A percentile compares a stretch with the other conserved stretches of the same genome.
Conservation (phyloP, 257 asterid genomes). For the Petunia axillaris region DNA sequence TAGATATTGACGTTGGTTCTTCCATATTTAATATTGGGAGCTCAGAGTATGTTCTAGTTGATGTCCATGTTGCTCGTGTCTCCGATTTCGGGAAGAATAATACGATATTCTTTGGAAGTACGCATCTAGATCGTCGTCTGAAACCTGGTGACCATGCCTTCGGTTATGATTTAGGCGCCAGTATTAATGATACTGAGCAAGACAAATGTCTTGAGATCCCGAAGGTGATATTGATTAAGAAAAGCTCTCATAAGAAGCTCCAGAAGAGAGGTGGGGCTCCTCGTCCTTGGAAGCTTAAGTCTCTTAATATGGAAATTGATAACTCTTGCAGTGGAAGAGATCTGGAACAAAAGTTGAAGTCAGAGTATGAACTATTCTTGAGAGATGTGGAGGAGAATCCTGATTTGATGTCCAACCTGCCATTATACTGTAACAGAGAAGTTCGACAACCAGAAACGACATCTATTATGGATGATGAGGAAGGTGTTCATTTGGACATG, state of each 20-base stretch:
- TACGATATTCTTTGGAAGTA: too few species aligned
- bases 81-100: too few species aligned
- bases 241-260: slow-evolving; percentile 40
- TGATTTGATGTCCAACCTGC: slow-evolving; percentile 37
- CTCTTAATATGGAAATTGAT: slow-evolving; percentile 41
- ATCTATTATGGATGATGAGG: slow-evolving; percentile 33
- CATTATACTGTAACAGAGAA: slow-evolving; percentile 41
- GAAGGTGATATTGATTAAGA: slow-evolving; percentile 18
- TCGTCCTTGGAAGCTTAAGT: slow-evolving; percentile 23
- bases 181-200: too few species aligned
- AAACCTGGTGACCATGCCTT: too few species aligned
- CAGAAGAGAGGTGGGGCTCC: slow-evolving; percentile 35
- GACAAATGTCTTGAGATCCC: too few species aligned
- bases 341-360: slow-evolving; percentile 36
- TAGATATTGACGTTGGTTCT: too few species aligned
- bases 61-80: too few species aligned
- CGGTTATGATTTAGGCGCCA: too few species aligned
- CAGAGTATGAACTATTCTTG: slow-evolving; percentile 42
- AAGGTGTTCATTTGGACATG: slow-evolving; percentile 39
- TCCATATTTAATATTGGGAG: too few species aligned
- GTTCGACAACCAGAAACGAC: slow-evolving; percentile 42
- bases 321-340: slow-evolving; percentile 37
- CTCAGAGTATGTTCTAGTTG: too few species aligned
- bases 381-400: slow-evolving; percentile 50
- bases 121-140: too few species aligned